Evolutionary conservation across 192 early-diverging fungal species (phyloP).

Genomic region (Podochytrium sp.): DNA sequence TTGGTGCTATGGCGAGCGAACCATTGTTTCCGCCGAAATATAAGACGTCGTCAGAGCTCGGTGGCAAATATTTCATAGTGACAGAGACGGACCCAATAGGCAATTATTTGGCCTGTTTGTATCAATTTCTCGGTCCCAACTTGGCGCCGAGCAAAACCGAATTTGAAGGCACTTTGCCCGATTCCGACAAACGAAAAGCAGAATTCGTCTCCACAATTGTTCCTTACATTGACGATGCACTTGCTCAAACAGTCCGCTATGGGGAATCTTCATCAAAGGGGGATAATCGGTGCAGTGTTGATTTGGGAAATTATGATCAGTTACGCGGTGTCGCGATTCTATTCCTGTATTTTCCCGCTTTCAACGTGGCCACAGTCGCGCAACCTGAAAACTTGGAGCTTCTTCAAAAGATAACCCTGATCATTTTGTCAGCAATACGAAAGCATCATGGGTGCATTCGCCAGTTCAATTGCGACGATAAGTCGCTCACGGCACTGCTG

Average conservation of each 20-base stretch:
- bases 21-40: neutral
- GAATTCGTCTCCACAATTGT: neutral
- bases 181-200: neutral
- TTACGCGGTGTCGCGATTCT: conserved; percentile 20
- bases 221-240: conserved; percentile 15
- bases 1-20: neutral
- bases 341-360: conserved; percentile 23
- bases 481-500: conserved; percentile 25
- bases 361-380: conserved; percentile 1
- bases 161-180: neutral
- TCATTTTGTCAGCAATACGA: conserved; percentile 10
- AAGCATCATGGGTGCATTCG: conserved; percentile 22
- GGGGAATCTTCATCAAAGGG: neutral
- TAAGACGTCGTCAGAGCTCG: conserved; percentile 7
- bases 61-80: conserved; percentile 15
- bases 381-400: conserved; percentile 8
- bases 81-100: conserved; percentile 17
- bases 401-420: neutral
- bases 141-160: neutral
- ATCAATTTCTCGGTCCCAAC: no score
- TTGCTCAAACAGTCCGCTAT: neutral
- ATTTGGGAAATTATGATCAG: conserved; percentile 5
- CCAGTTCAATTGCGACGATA: conserved; percentile 37
- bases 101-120: conserved; percentile 4
- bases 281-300: neutral